Base-by-base conservation (phyloP, 1,284 basidiomycete species). In the Pseudozyma thailandica region DNA sequence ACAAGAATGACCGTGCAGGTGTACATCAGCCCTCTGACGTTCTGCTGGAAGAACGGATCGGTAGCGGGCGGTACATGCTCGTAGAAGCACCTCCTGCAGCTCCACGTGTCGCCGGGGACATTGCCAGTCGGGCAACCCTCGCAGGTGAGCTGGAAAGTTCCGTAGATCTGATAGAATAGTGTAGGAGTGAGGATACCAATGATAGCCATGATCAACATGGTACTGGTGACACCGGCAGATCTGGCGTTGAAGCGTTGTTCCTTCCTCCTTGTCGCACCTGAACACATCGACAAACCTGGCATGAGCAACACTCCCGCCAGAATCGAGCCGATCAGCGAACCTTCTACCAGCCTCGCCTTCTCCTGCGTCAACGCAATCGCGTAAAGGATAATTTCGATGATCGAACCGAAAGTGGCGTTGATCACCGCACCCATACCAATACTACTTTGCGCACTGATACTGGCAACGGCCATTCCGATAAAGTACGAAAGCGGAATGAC, bases 391-490 rank as follows among this genome's bases (percentile, higher is more conserved):
- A 99, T 92, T 84, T 99, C 96, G 83, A 99, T 94, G 81, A 98
- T 90, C 10, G 93, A 95, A 83, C 96, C 96, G 78, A 99, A 99
- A 0, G 94, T 96, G 0, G 96, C 96, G 84, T 99, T 99, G 86
- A 99, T 98, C 75, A 98, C 95, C 0, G 96, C 96, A 66, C 96
- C 96, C 94, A 98, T 98, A 13, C 96, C 96, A 71, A 99, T 99
- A 15, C 91, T 94, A 0, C 92, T 95, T 83, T 98, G 96, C 0
- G 96, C 95, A 21, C 92, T 94, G 81, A 99, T 98, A 48, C 92
- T 94, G 0, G 96, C 96, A 55, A 99, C 96, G 2, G 96, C 96
- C 96, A 98, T 98, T 21, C 96, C 96, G 79, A 99, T 98, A 85
- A 97, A 99, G 86, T 98, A 99, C 7, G 92, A 94, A 7, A 99